Conservation (phyloP, 441 rosid genomes). For the Cnidoscolus chayamansa region DNA sequence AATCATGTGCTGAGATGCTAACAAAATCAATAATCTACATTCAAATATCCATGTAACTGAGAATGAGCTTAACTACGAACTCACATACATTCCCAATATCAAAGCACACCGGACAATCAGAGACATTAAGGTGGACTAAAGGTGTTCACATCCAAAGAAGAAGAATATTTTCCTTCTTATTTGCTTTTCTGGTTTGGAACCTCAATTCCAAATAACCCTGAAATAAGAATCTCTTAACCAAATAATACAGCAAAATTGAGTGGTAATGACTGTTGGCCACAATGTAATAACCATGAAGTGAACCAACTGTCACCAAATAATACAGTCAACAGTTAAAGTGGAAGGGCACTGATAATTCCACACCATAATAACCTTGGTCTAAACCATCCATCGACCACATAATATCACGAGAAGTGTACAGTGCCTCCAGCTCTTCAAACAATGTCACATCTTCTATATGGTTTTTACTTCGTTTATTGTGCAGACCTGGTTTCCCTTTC, state of each 20-base stretch:
- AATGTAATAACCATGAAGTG: constrained; percentile 4
- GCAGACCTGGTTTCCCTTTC: constrained; percentile 12
- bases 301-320: constrained; percentile 17
- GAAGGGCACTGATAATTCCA: constrained; percentile 10
- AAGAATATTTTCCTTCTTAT: background rate
- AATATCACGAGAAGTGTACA: constrained; percentile 8
- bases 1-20: no score
- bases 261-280: constrained; percentile 10
- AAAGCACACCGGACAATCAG: background rate
- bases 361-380: constrained; percentile 6
- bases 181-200: background rate
- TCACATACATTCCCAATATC: background rate
- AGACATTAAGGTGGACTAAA: background rate
- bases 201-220: background rate
- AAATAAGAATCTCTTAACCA: background rate
- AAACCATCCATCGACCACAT: constrained; percentile 8
- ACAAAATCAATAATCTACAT: no score
- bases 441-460: constrained; percentile 19
- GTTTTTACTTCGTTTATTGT: constrained; percentile 22
- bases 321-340: constrained; percentile 15
- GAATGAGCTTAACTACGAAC: no score
- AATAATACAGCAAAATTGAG: constrained; percentile 19
- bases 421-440: constrained; percentile 20
- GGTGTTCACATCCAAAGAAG: background rate
- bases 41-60: no score